Evolutionary conservation across 2,329 filamentous ascomycete genomes (phyloP), one percentile per base, ranked within the genome.

Genomic region (Arthroderma uncinatum): DNA sequence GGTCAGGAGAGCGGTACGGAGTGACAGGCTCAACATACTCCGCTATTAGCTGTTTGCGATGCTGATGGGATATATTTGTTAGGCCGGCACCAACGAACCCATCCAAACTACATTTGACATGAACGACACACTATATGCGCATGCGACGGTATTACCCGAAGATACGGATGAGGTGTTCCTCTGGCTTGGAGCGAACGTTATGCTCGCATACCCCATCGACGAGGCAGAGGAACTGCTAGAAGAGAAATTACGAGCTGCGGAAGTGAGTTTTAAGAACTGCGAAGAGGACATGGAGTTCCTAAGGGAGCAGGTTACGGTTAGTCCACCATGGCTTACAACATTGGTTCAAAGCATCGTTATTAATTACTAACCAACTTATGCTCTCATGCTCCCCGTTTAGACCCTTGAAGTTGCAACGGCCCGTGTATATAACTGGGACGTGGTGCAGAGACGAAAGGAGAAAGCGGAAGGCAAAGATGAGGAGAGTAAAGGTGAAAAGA

Each of bases 341-440:
- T 25, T 30, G 44, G 5, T 4, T 10, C 12, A n/a, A 33, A 30
- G 34, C 34, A 9, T 37, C 12, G 9, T 12, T 50, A 10, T 6
- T 2, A 25, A 28, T n/a, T 10, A 30, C n/a, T 55, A n/a, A 52
- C 47, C 34, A 30, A 53, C 34, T 16, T 21, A 9, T 37, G 14
- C 55, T 4, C 12, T 47, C 4, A 9, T 37, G 14, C 55, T 4
- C 12, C 25, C 4, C 9, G 33, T 59, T 48, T 54, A 94, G 89
- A 96, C 91, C 0, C 85, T 98, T 78, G 93, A 98, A 73, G 93
- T 98, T 34, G 93, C 93, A 2, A 90, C 92, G 40, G 93, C 93
- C 21, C 81, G 93, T 62, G 91, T 98, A n/a, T 97, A 98, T 74
- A 98, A 98, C 73, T 97, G 93, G 92, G 93, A 98, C 67, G 90